phyloP scores from a whole-genome alignment of 805 yeast species.

The Candida fluviatilis region DNA sequence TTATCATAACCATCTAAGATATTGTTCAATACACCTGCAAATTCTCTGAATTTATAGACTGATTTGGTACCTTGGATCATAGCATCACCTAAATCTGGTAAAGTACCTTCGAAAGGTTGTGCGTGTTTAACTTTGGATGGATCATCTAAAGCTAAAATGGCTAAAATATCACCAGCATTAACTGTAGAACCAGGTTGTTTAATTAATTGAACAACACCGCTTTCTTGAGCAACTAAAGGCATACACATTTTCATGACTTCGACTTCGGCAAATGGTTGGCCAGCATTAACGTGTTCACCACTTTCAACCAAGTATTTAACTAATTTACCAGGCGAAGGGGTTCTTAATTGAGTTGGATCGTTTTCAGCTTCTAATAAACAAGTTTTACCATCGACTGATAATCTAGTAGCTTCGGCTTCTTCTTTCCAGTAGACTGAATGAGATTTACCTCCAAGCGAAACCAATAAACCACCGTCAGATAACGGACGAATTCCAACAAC shows the following conservation, averaged over 20 bases:
- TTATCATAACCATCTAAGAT: conserved; percentile 91
- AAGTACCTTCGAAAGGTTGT: conserved; percentile 86
- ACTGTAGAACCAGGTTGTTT: conserved; percentile 99
- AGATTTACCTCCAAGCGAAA: conserved; percentile 86
- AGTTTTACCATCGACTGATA: conserved; percentile 93
- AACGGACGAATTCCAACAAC: conserved; percentile 84
- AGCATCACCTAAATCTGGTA: conserved; percentile 87
- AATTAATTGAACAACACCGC: conserved; percentile 86
- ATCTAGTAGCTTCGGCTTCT: conserved; percentile 91
- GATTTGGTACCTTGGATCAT: conserved; percentile 79
- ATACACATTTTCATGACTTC: conserved; percentile 99
- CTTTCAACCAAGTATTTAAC: conserved; percentile 90
- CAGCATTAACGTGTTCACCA: conserved; percentile 88
- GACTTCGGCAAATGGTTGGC: conserved; percentile 96
- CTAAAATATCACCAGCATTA: conserved; percentile 94
- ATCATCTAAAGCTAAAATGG: conserved; percentile 90
- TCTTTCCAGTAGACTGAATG: conserved; percentile 98
- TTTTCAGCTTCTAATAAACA: conserved; percentile 92
- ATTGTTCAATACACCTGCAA: conserved; percentile 61
- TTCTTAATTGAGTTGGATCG: conserved; percentile 97
- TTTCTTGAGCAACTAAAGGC: conserved; percentile 93
- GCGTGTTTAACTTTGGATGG: conserved; percentile 98
- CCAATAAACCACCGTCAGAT: conserved; percentile 90
- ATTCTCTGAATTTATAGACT: conserved; percentile 62
- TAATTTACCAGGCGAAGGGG: conserved; percentile 98